Percentiles rank a stretch among this genome's conserved stretches.
Conservation (phyloP, 2,329 filamentous ascomycete genomes). For the Dothistroma pini region DNA sequence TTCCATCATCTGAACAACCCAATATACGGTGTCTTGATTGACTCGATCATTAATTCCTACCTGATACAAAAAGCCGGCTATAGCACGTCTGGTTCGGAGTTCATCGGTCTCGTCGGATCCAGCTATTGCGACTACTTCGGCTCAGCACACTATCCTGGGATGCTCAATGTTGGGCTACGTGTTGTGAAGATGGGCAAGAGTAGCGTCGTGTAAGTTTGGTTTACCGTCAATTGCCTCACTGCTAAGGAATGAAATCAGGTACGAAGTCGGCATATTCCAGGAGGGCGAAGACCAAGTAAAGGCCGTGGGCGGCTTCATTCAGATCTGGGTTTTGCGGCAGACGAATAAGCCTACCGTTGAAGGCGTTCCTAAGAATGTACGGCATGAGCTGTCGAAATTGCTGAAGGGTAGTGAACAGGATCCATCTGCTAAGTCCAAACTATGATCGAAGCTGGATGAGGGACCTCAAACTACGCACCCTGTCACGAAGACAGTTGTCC, state of each 20-base stretch:
- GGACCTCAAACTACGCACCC: too few species aligned
- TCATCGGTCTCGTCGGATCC: constrained; percentile 81
- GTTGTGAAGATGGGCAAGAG: constrained; percentile 81
- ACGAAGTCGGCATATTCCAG: constrained; percentile 85
- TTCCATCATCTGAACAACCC: constrained; percentile 69
- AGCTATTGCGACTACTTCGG: constrained; percentile 83
- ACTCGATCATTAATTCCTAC: constrained; percentile 86
- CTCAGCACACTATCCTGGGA: constrained; percentile 69
- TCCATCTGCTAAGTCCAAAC: constrained; percentile 20
- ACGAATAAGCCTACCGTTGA: constrained; percentile 62
- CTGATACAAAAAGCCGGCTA: constrained; percentile 74
- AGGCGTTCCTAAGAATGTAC: constrained; percentile 62
- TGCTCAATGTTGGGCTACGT: constrained; percentile 75
- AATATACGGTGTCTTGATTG: constrained; percentile 49
- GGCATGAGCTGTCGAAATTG: constrained; percentile 37
- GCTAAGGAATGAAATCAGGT: constrained; percentile 38
- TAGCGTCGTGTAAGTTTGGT: constrained; percentile 60
- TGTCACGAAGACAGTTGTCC: too few species aligned
- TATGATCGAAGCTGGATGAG: constrained; percentile 9
- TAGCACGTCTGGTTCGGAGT: constrained; percentile 65
- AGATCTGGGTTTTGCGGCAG: constrained; percentile 52
- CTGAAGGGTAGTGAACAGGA: constrained; percentile 29
- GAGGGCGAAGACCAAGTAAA: constrained; percentile 68
- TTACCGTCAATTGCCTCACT: not conserved
- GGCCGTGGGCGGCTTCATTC: constrained; percentile 43